phyloP scores from a whole-genome alignment of 2,329 filamentous ascomycete species.

The Xylaria sp. region DNA sequence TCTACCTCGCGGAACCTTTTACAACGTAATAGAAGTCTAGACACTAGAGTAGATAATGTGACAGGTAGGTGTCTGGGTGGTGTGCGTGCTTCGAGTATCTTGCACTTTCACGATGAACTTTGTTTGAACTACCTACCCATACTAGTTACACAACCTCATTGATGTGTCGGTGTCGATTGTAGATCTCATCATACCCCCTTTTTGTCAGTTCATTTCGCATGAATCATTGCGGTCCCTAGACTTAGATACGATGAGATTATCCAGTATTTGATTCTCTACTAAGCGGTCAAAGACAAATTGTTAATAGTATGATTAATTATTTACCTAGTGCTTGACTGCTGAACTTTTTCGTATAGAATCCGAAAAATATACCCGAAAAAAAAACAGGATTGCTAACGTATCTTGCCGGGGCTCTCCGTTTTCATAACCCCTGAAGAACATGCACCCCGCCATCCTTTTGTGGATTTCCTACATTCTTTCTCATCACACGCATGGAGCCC shows the following conservation, averaged over 20 bases:
- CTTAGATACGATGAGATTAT: background rate
- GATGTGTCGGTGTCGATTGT: background rate
- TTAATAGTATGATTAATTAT: background rate
- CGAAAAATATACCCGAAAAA: background rate
- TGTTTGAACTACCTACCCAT: too few species aligned
- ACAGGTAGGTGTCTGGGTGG: too few species aligned
- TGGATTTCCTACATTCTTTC: background rate
- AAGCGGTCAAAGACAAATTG: background rate
- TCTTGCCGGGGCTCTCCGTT: background rate
- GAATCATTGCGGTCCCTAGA: background rate
- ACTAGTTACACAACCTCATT: too few species aligned
- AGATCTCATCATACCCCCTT: background rate
- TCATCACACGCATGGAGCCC: constrained; percentile 2
- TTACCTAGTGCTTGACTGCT: background rate
- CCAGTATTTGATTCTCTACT: background rate
- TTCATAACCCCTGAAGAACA: too few species aligned
- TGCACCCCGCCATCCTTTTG: too few species aligned
- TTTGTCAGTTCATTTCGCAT: background rate
- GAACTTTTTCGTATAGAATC: background rate
- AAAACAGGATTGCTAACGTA: background rate
- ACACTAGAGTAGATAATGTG: too few species aligned
- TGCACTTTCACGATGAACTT: too few species aligned
- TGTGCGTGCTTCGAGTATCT: too few species aligned
- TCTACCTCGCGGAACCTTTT: too few species aligned
- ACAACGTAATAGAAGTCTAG: too few species aligned